Conservation (phyloP, 1,139 yeast species). For the Kurtzmaniella quercitrusa region DNA sequence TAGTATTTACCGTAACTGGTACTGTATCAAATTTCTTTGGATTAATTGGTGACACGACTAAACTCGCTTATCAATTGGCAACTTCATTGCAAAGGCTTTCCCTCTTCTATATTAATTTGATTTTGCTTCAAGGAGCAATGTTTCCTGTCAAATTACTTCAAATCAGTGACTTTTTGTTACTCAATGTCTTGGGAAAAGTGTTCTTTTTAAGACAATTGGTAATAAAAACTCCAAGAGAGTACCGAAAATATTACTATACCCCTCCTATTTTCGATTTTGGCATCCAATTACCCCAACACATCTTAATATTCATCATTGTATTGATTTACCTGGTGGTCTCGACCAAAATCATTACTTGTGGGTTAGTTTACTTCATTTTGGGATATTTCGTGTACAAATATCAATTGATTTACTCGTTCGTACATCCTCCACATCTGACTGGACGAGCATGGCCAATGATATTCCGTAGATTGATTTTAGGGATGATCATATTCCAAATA, state of each 20-base stretch:
- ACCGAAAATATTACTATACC: conserved; percentile 58
- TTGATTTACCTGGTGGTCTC: conserved; percentile 75
- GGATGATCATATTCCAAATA: conserved; percentile 61
- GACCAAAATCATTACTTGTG: conserved; percentile 69
- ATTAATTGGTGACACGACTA: conserved; percentile 72
- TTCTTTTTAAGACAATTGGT: conserved; percentile 46
- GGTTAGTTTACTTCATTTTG: conserved; percentile 64
- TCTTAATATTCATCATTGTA: conserved; percentile 69
- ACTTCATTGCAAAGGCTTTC: conserved; percentile 66
- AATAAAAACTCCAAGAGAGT: conserved; percentile 58
- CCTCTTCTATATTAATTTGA: conserved; percentile 69
- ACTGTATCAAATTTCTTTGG: conserved; percentile 75
- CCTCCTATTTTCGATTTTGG: conserved; percentile 84
- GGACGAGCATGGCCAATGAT: conserved; percentile 87
- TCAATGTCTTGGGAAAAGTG: conserved; percentile 25
- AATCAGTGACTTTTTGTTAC: conserved; percentile 34
- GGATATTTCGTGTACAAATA: conserved; percentile 81
- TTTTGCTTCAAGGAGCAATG: conserved; percentile 75
- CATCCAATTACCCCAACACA: conserved; percentile 74
- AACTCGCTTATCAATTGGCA: conserved; percentile 70
- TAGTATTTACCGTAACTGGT: conserved; percentile 78
- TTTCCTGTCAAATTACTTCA: conserved; percentile 63
- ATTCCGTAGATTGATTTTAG: conserved; percentile 67
- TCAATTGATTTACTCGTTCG: conserved; percentile 73
- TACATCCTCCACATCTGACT: conserved; percentile 85